Evolutionary conservation across 2,329 filamentous ascomycete species (phyloP), one percentile per base, ranked within the genome.

Genomic region (Metarhizium humberi): DNA sequence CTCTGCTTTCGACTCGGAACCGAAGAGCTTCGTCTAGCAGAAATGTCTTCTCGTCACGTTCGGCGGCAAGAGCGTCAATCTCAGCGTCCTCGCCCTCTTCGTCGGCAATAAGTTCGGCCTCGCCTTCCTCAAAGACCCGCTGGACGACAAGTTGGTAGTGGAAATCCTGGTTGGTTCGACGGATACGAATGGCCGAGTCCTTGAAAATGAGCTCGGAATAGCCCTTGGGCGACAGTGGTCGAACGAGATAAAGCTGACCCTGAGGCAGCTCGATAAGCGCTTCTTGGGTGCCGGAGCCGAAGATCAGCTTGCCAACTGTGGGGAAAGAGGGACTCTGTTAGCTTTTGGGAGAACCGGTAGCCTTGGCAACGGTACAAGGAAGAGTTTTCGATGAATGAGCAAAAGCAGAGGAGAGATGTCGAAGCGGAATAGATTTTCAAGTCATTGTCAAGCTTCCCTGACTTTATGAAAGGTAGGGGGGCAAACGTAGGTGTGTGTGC

Each of bases 121-220:
- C 94, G 55, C 94, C 94, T 73, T 99, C 94, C 68, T 99, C 94
- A 77, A 95, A 99, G 57, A 92, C 92, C 58, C 94, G 84, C 70
- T 99, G 94, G 46, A 97, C 83, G 45, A 97, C 92, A 13, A 99
- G 88, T 71, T 99, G 94, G 70, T 97, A 99, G 66, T 99, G 92
- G 66, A 89, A 96, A 54, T 97, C 91, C 69, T 96, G 92, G 20
- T 89, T 92, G 16, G 94, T 97, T 60, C 90, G 85, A 61, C 95
- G 87, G 66, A 99, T 95, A 60, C 87, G 90, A 53, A 92, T 90
- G 50, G 90, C 88, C 43, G 91, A 88, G 84, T 99, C 94, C 72
- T 94, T 96, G 80, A 96, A 99, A 73, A 99, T 95, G 68, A 97
- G 90, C 73, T 99, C 94, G 1, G 92, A 96, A 71, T 96, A 97